Base-by-base conservation (phyloP, 2,329 filamentous ascomycete genomes). In the Pleurostoma richardsiae region DNA sequence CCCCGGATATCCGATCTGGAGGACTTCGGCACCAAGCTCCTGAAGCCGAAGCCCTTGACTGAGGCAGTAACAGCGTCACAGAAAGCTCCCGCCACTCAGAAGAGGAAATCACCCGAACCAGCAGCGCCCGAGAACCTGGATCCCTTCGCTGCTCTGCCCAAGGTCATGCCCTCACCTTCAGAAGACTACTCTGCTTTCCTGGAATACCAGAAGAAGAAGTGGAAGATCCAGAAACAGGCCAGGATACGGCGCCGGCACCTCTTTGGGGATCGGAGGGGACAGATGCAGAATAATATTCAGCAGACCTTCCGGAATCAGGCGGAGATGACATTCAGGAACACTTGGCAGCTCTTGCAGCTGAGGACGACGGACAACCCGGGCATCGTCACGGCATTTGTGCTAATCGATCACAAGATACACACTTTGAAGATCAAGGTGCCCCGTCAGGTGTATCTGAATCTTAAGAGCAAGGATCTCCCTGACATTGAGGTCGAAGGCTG, bases 131-230 rank as follows among this genome's bases (percentile, higher is more conserved):
- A 85, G 41, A 81, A 79, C 3, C 68, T 78, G 0, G 88, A 97
- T 60, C 90, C 90, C 0, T 95, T 90, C 65, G 85, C 90, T 29
- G 81, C 81, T 28, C 74, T 99, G 10, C 94, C 94, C 0, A 81
- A 86, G 50, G 77, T 81, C 39, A 95, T 96, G 86, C 92, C 94
- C 2, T 80, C 79, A 28, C 87, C 94, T 26, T 88, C 83, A 0
- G 83, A 94, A 42, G 86, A 99, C 65, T 99, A 99, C 56, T 72
- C 82, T 19, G 89, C 82, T 0, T 99, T 95, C 73, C 66, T 99
- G 45, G 79, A 86, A 59, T 97, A 97, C 59, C 94, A 99, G 63
- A 99, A 99, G 68, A 83, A 91, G 70, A 99, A 99, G 67, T 99
- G 94, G 94, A 96, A 92, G 71, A 86, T 97, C 36, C 94, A 99